Conservation (phyloP, 2,329 filamentous ascomycete genomes). For the Colletotrichum salicis region DNA sequence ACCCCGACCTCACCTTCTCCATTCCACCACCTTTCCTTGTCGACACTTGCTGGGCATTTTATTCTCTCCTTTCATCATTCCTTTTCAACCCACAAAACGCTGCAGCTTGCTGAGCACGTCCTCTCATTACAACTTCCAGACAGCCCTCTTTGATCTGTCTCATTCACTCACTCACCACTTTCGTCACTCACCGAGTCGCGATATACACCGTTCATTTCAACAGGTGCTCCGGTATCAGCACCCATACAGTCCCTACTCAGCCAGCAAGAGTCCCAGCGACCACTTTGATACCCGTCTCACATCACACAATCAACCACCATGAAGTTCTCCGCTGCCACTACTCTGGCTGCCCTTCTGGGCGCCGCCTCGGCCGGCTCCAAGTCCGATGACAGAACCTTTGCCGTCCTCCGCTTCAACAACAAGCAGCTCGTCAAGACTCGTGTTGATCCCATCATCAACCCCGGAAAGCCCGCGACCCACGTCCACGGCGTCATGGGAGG, state of each 20-base stretch:
- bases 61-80: slow-evolving; percentile 33
- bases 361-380: slow-evolving; percentile 52
- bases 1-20: slow-evolving; percentile 18
- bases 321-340: slow-evolving; percentile 48
- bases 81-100: slow-evolving; percentile 28
- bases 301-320: slow-evolving; percentile 40
- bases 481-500: slow-evolving; percentile 79
- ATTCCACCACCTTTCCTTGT: slow-evolving; percentile 39
- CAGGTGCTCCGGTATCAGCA: slow-evolving; percentile 51
- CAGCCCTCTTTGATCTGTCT: slow-evolving; percentile 42
- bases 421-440: slow-evolving; percentile 70
- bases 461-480: slow-evolving; percentile 68
- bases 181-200: slow-evolving; percentile 35
- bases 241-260: slow-evolving; percentile 27
- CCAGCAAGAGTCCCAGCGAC: slow-evolving; percentile 13
- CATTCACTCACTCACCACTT: slow-evolving; percentile 36
- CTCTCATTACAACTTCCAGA: slow-evolving; percentile 45
- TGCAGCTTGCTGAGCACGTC: slow-evolving; percentile 48
- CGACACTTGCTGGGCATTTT: slow-evolving; percentile 33
- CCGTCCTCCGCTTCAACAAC: slow-evolving; percentile 78
- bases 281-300: slow-evolving; percentile 1
- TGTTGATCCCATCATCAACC: slow-evolving; percentile 75
- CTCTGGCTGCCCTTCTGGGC: slow-evolving; percentile 49
- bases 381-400: slow-evolving; percentile 63
- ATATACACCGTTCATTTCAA: slow-evolving; percentile 39